phyloP scores from a whole-genome alignment of 225 moss, liverwort and hornwort genomes.

The Rhytidiadelphus loreus region DNA sequence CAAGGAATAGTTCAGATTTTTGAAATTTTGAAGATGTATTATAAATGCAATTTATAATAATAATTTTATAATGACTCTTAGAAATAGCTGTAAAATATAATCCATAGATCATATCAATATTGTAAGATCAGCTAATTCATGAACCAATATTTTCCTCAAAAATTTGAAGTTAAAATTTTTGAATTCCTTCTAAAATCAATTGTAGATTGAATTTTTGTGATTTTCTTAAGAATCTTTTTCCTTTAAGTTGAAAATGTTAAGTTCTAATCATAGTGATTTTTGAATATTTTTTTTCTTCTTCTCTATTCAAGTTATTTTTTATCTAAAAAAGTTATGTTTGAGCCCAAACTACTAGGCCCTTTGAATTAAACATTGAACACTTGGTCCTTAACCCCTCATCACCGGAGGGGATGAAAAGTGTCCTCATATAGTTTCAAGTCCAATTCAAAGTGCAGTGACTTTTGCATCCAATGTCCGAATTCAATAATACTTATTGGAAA shows the following conservation, averaged over 20 bases:
- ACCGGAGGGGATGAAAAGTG: too few relatives aligned
- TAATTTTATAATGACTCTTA: background rate
- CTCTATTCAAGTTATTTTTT: too few relatives aligned
- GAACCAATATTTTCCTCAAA: background rate
- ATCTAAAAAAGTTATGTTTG: too few relatives aligned
- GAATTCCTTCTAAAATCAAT: background rate
- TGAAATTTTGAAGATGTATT: background rate
- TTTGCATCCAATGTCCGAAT: too few relatives aligned
- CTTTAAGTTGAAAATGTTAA: background rate
- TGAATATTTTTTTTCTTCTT: too few relatives aligned
- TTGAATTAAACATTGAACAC: too few relatives aligned
- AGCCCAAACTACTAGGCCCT: too few relatives aligned
- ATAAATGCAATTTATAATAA: background rate
- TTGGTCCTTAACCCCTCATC: too few relatives aligned
- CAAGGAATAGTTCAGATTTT: rapidly evolving
- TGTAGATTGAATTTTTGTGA: background rate
- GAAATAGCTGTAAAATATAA: background rate
- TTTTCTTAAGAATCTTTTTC: background rate
- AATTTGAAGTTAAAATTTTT: background rate
- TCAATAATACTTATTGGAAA: too few relatives aligned
- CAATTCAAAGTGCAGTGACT: too few relatives aligned
- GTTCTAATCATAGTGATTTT: background rate
- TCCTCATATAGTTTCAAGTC: too few relatives aligned
- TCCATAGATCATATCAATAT: background rate
- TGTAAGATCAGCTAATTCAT: background rate